Percentiles rank a stretch among this genome's conserved stretches.
Evolutionary conservation across 768 basidiomycete genomes (phyloP).

Genomic region (Lentinus brumalis): DNA sequence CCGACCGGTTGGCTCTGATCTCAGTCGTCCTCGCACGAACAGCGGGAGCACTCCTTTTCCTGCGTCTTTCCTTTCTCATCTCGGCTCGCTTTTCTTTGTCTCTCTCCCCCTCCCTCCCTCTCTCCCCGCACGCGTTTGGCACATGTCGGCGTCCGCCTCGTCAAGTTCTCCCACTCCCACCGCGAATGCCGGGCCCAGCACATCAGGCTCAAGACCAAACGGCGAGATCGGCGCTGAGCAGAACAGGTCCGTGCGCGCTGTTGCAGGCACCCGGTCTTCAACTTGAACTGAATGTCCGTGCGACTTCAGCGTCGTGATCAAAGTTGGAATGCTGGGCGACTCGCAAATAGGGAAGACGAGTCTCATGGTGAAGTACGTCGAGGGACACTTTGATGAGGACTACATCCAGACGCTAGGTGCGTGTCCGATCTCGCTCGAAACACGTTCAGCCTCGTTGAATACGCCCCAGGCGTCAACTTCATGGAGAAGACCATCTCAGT

Average conservation of each 20-base stretch:
- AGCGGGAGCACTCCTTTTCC: slow-evolving; percentile 21
- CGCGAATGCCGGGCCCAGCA: slow-evolving; percentile 26
- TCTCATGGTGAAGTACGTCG: slow-evolving; percentile 99
- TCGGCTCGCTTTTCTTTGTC: slow-evolving; percentile 12
- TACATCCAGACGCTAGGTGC: slow-evolving; percentile 98
- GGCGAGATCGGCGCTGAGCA: slow-evolving; percentile 31
- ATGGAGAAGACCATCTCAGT: slow-evolving; percentile 99
- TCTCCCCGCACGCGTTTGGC: slow-evolving; percentile 10
- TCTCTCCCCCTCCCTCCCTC: slow-evolving; percentile 2
- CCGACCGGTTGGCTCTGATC: slow-evolving; percentile 13
- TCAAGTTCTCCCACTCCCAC: slow-evolving; percentile 28
- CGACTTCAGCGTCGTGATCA: slow-evolving; percentile 79
- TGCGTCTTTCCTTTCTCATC: slow-evolving; percentile 5
- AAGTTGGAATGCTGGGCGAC: slow-evolving; percentile 99
- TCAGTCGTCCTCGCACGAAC: slow-evolving; percentile 18
- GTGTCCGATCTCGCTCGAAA: slow-evolving; percentile 26
- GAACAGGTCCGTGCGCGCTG: slow-evolving; percentile 27
- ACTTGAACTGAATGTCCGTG: neutral
- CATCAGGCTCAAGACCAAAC: slow-evolving; percentile 10
- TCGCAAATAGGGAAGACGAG: slow-evolving; percentile 99
- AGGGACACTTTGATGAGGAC: no score
- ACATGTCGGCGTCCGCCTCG: slow-evolving; percentile 31
- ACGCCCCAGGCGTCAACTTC: slow-evolving; percentile 95
- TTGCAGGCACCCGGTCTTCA: no score
- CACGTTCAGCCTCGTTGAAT: neutral